A percentile compares a stretch with the other conserved stretches of the same genome.
phyloP scores from a whole-genome alignment of 228 moss, liverwort and hornwort species.

The Sphagnum fallax region DNA sequence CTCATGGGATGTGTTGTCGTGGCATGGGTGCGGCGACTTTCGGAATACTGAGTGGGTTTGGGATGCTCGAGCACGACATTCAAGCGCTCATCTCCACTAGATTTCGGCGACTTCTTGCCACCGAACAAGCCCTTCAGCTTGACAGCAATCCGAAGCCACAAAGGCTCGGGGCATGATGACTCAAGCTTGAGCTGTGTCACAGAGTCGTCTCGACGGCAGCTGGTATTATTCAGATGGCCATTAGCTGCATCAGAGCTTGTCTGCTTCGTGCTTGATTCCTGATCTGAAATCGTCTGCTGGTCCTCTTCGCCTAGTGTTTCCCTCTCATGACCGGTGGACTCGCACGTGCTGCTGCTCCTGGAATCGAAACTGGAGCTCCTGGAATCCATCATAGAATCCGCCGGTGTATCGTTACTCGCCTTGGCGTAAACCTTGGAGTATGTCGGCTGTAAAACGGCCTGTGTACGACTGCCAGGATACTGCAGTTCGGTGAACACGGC shows the following conservation, averaged over 20 bases:
- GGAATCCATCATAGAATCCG: constrained; percentile 50
- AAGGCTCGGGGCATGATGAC: constrained; percentile 16
- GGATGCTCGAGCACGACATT: too few relatives aligned
- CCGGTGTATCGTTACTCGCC: constrained; percentile 33
- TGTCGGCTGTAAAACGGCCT: constrained; percentile 43
- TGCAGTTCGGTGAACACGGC: too few relatives aligned
- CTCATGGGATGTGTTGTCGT: too few relatives aligned
- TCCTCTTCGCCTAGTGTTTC: constrained; percentile 34
- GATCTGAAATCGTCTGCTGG: constrained; percentile 21
- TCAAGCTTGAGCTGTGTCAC: constrained; percentile 3
- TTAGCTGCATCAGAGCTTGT: too few relatives aligned
- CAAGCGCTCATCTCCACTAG: neutral
- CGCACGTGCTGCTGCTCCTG: constrained; percentile 26
- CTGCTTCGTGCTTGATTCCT: too few relatives aligned
- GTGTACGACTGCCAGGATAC: too few relatives aligned
- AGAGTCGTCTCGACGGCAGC: too few relatives aligned
- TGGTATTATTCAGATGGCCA: too few relatives aligned
- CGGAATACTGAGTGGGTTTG: too few relatives aligned
- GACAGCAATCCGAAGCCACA: constrained; percentile 41
- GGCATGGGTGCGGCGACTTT: too few relatives aligned
- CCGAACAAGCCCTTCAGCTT: constrained; percentile 53
- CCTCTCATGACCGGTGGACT: constrained; percentile 18
- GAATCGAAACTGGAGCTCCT: constrained; percentile 55
- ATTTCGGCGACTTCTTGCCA: constrained; percentile 30
- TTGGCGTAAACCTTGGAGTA: constrained; percentile 55